These are phyloP conservation scores for Spencermartinsiella ligniputridi DNA, from an alignment of 1,139 yeast species.

Conservation along the genomic window DNA sequence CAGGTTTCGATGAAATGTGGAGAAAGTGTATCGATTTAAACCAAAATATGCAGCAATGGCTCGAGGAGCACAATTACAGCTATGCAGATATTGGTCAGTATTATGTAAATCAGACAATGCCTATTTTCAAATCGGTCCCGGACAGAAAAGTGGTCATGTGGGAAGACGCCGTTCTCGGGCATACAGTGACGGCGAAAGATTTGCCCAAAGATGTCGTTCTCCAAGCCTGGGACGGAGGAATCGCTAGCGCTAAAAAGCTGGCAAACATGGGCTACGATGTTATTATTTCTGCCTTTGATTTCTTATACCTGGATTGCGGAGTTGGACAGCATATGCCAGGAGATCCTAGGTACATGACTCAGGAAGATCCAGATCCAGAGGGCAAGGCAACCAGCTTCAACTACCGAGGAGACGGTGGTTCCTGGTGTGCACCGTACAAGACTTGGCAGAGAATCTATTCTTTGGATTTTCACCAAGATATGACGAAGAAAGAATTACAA, in stretches of 20 bases:
- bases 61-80: conserved; percentile 29
- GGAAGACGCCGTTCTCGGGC: conserved; percentile 39
- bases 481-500: conserved; percentile 23
- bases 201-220: conserved; percentile 32
- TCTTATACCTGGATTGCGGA: conserved; percentile 44
- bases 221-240: conserved; percentile 40
- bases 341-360: conserved; percentile 31
- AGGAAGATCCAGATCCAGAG: conserved; percentile 22
- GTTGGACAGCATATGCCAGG: conserved; percentile 39
- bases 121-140: conserved; percentile 31
- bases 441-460: conserved; percentile 44
- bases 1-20: conserved; percentile 43
- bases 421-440: conserved; percentile 46
- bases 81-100: conserved; percentile 35
- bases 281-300: conserved; percentile 36
- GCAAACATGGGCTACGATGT: conserved; percentile 37
- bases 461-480: conserved; percentile 31
- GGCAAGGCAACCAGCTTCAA: conserved; percentile 32
- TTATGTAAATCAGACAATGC: conserved; percentile 39
- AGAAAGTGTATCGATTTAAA: conserved; percentile 37
- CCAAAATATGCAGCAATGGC: conserved; percentile 29
- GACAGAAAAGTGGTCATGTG: conserved; percentile 39
- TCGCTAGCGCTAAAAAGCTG: conserved; percentile 4
- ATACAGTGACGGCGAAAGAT: conserved; percentile 9
- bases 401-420: conserved; percentile 34